Evolutionary conservation across 148 eudicot genomes (phyloP).

Genomic region (Pharnaceum exiguum): DNA sequence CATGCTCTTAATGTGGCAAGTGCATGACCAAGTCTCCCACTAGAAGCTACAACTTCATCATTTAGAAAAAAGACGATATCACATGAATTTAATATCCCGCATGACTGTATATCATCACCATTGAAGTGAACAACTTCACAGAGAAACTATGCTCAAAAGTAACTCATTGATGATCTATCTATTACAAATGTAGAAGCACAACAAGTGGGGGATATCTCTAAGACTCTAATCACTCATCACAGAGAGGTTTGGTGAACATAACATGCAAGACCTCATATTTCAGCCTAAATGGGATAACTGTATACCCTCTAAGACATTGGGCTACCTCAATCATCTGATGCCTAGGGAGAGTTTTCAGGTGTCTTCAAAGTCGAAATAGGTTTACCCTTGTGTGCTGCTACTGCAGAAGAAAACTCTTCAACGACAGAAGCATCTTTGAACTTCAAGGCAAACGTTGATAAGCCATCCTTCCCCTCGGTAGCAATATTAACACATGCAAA

Average conservation of each 20-base stretch:
- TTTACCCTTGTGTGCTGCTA: slow-evolving; percentile 54
- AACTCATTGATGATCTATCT: slow-evolving; percentile 15
- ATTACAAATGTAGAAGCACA: slow-evolving; percentile 17
- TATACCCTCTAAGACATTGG: no score
- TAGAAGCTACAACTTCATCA: background rate
- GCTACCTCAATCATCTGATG: slow-evolving; percentile 32
- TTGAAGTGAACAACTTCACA: background rate
- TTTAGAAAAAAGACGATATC: background rate
- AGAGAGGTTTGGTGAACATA: background rate
- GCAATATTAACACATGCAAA: slow-evolving; percentile 85
- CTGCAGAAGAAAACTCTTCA: slow-evolving; percentile 62
- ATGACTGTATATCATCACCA: no score
- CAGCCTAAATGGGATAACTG: background rate
- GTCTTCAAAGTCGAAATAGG: slow-evolving; percentile 38
- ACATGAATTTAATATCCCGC: slow-evolving; percentile 7
- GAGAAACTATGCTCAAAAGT: slow-evolving; percentile 10
- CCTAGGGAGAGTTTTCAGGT: slow-evolving; percentile 81
- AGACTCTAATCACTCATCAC: background rate
- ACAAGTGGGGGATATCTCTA: slow-evolving; percentile 3
- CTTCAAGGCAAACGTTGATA: slow-evolving; percentile 84
- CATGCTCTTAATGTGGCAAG: no score
- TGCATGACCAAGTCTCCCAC: no score
- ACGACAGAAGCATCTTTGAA: slow-evolving; percentile 69
- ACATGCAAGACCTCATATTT: background rate
- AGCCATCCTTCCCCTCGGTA: slow-evolving; percentile 62